A percentile compares a stretch with the other conserved stretches of the same genome.
These are phyloP conservation scores for Candida chilensis DNA, from an alignment of 805 yeast species.

Conservation along the genomic window DNA sequence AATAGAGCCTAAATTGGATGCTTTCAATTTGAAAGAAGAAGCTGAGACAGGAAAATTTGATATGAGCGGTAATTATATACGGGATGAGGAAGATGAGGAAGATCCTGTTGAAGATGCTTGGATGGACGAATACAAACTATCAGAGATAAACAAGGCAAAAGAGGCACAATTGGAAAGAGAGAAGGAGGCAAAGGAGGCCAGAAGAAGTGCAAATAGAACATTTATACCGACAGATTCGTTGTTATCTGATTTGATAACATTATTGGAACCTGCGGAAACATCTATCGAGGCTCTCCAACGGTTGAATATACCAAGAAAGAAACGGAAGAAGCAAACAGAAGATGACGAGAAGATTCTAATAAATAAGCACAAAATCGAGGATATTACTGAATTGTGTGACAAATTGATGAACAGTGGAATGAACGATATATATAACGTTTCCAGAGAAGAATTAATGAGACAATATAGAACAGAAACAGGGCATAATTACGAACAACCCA, in stretches of 20 bases:
- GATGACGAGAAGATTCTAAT: conserved; percentile 6
- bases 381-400: conserved; percentile 41
- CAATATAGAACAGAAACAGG: conserved; percentile 12
- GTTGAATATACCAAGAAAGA: conserved; percentile 15
- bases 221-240: conserved; percentile 6
- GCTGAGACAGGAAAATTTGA: conserved; percentile 52
- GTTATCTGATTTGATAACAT: conserved; percentile 21
- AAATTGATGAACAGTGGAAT: conserved; percentile 30
- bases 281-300: conserved; percentile 46
- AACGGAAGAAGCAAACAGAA: conserved; percentile 7
- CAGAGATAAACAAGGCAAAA: conserved; percentile 14
- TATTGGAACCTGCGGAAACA: conserved; percentile 50
- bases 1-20: conserved; percentile 40
- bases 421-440: conserved; percentile 38
- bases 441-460: conserved; percentile 46
- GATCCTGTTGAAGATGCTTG: conserved; percentile 15
- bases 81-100: conserved; percentile 23
- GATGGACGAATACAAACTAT: conserved; percentile 6
- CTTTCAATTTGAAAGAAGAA: conserved; percentile 54
- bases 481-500: conserved; percentile 6
- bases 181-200: conserved; percentile 8
- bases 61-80: conserved; percentile 47
- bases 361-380: conserved; percentile 16
- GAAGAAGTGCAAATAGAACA: conserved; percentile 12
- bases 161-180: conserved; percentile 15